Evolutionary conservation across 768 basidiomycete genomes (phyloP).

Genomic region (Xerocomellus chrysenteron): DNA sequence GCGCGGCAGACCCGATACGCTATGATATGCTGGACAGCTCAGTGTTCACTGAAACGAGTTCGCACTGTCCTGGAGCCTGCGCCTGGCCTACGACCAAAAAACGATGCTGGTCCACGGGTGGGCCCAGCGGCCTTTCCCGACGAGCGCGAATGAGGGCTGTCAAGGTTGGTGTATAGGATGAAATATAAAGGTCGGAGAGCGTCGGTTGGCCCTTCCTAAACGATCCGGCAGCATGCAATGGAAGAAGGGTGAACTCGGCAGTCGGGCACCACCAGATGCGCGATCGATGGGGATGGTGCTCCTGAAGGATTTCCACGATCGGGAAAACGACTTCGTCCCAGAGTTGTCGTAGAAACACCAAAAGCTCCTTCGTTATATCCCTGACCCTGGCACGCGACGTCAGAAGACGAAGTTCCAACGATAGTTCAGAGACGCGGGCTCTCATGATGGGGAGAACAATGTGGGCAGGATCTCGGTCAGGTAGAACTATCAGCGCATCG

Average conservation of each 20-base stretch:
- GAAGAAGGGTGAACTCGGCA: slow-evolving; percentile 1
- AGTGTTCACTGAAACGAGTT: background rate
- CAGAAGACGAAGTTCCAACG: background rate
- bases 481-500: slow-evolving; percentile 33
- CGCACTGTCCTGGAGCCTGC: background rate
- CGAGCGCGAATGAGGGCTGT: background rate
- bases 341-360: slow-evolving; percentile 8
- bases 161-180: background rate
- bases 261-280: slow-evolving; percentile 15
- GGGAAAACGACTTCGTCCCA: slow-evolving; percentile 21
- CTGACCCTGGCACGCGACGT: background rate
- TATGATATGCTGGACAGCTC: background rate
- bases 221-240: background rate
- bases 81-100: slow-evolving; percentile 4
- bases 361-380: background rate
- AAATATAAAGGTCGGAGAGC: background rate
- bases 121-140: too few relatives aligned
- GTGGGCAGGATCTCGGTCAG: background rate
- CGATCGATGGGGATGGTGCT: background rate
- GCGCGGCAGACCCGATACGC: background rate
- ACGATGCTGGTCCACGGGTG: background rate
- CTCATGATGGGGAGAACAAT: background rate
- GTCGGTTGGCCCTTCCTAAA: background rate
- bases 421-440: background rate
- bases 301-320: background rate